Evolutionary conservation across 208 protist species (phyloP).

Genomic region (Leishmania tarentolae): DNA sequence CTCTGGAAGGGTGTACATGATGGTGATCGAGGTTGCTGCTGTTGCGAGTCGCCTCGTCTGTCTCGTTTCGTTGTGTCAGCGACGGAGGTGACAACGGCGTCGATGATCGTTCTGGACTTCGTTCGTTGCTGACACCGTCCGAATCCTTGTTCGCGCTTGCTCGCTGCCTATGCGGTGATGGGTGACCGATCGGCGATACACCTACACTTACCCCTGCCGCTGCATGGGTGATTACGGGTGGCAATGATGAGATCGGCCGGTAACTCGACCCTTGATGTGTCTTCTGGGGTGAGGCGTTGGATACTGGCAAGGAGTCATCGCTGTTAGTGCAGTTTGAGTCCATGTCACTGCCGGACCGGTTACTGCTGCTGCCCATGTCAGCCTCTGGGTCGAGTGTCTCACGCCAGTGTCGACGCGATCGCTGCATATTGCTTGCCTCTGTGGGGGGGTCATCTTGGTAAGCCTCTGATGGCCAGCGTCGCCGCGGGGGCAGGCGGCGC

Average conservation of each 20-base stretch:
- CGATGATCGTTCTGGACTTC: constrained; percentile 1
- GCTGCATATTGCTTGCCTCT: constrained; percentile 22
- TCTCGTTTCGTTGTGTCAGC: neutral
- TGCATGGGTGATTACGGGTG: neutral
- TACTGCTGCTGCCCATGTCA: constrained; percentile 29
- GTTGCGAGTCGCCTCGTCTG: neutral
- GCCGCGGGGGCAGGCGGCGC: constrained; percentile 16
- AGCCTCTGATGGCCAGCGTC: constrained; percentile 34
- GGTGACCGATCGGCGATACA: neutral
- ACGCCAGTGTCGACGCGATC: neutral
- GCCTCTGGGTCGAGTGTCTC: constrained; percentile 34
- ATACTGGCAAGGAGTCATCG: constrained; percentile 8
- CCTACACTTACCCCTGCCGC: neutral
- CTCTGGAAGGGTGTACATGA: neutral
- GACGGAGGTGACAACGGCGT: neutral
- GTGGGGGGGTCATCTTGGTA: constrained; percentile 33
- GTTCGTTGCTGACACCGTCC: neutral
- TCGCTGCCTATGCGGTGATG: constrained; percentile 2
- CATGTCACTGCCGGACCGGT: constrained; percentile 1
- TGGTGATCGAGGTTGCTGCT: neutral
- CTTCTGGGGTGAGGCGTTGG: constrained; percentile 16
- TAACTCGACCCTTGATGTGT: neutral
- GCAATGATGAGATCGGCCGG: neutral
- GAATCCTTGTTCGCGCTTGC: neutral
- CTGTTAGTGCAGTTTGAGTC: constrained; percentile 1